Conservation (phyloP, 441 rosid genomes). For the Euphorbia celastroides region DNA sequence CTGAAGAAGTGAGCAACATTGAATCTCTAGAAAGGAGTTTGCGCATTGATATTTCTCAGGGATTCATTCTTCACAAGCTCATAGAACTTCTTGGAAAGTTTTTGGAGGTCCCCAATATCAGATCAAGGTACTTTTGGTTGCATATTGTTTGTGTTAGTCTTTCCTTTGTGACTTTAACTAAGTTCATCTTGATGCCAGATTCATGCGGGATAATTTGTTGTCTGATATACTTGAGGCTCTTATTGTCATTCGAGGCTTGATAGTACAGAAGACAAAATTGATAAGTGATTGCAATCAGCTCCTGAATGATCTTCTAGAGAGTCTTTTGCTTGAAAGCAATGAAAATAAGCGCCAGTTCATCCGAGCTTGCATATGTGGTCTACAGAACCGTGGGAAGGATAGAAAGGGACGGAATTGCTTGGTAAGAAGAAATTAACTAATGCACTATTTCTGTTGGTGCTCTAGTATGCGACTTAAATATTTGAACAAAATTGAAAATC, state of each 20-base stretch:
- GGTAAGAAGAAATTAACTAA: conserved; percentile 43
- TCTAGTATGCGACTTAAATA: not conserved
- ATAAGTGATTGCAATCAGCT: conserved; percentile 96
- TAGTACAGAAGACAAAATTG: conserved; percentile 99
- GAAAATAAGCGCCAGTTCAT: conserved; percentile 96
- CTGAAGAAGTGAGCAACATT: conserved; percentile 91
- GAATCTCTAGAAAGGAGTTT: conserved; percentile 96
- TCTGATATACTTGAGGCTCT: conserved; percentile 98
- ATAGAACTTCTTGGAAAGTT: conserved; percentile 97
- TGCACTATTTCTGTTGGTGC: conserved; percentile 6
- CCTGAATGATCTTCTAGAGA: conserved; percentile 91
- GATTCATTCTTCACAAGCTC: conserved; percentile 98
- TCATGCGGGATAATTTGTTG: conserved; percentile 88
- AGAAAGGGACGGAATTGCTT: conserved; percentile 84
- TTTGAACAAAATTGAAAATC: too few species aligned
- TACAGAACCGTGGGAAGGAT: conserved; percentile 91
- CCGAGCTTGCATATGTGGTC: conserved; percentile 93
- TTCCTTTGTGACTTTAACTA: conserved; percentile 19
- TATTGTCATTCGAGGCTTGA: conserved; percentile 91
- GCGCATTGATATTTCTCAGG: conserved; percentile 98
- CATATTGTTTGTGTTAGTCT: conserved; percentile 12
- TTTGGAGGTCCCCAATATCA: conserved; percentile 88
- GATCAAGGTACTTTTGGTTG: conserved; percentile 64
- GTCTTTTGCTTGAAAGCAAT: conserved; percentile 98
- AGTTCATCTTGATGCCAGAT: conserved; percentile 49